phyloP scores from a whole-genome alignment of 106 monocot genomes.

The Phalaenopsis aphrodite region DNA sequence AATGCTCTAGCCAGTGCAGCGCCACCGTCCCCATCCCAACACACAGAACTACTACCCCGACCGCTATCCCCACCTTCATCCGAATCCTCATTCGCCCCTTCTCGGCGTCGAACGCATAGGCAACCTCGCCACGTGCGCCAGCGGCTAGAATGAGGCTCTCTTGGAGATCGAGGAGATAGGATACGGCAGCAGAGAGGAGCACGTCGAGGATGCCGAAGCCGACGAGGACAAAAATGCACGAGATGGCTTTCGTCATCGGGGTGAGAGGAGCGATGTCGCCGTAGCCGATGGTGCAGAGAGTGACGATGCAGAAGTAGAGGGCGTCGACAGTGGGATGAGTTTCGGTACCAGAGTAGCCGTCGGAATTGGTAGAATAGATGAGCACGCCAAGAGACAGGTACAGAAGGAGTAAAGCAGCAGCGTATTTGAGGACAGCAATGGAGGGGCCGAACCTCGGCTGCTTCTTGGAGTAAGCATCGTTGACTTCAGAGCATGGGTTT shows the following conservation, averaged over 20 bases:
- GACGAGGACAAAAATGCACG: constrained; percentile 55
- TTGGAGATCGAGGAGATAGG: constrained; percentile 43
- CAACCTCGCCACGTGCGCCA: constrained; percentile 3
- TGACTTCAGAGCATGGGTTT: not conserved
- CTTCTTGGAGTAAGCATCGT: not conserved
- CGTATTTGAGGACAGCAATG: constrained; percentile 12
- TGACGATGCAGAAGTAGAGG: constrained; percentile 64
- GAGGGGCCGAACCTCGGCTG: constrained; percentile 6
- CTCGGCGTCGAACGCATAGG: constrained; percentile 32
- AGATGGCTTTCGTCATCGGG: constrained; percentile 26
- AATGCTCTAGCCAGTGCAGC: constrained; percentile 29
- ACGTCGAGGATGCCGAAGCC: constrained; percentile 56
- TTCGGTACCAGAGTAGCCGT: constrained; percentile 24
- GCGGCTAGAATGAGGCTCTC: constrained; percentile 27
- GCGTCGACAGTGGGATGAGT: constrained; percentile 42
- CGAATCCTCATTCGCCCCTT: constrained; percentile 63
- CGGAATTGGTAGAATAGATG: constrained; percentile 17
- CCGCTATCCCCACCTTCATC: constrained; percentile 33
- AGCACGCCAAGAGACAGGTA: constrained; percentile 28
- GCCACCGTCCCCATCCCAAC: constrained; percentile 32
- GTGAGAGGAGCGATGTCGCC: constrained; percentile 52
- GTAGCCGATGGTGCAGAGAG: constrained; percentile 66
- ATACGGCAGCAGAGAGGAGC: constrained; percentile 34
- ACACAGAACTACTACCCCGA: constrained; percentile 37
- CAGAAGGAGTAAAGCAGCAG: constrained; percentile 17